A percentile compares a stretch with the other conserved stretches of the same genome.
Evolutionary conservation across 140 eudicot genomes (phyloP).

Genomic region (Bidens hawaiensis): DNA sequence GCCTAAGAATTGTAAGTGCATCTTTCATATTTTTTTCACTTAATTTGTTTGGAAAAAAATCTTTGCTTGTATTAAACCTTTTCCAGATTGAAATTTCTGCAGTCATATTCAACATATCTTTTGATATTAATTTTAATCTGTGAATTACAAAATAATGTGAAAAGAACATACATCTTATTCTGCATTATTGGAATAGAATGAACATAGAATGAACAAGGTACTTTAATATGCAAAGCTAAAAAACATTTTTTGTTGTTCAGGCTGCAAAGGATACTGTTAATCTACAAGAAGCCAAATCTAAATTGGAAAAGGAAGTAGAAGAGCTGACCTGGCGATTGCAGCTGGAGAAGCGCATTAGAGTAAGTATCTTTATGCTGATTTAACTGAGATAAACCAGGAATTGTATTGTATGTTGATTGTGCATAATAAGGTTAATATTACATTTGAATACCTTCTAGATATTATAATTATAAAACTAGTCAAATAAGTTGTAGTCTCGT

Average conservation of each 20-base stretch:
- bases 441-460: no score
- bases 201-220: constrained; percentile 9
- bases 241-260: constrained; percentile 30
- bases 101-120: constrained; percentile 6
- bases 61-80: background rate
- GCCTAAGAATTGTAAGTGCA: constrained; percentile 57
- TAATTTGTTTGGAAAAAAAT: background rate
- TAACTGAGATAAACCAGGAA: no score
- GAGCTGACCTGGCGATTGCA: constrained; percentile 72
- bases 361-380: constrained; percentile 21
- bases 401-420: no score
- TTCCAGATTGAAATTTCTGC: constrained; percentile 4
- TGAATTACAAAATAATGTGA: background rate
- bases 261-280: constrained; percentile 73
- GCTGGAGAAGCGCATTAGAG: constrained; percentile 84
- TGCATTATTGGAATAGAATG: background rate
- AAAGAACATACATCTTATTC: constrained; percentile 9
- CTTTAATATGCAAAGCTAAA: constrained; percentile 5
- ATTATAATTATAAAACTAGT: no score
- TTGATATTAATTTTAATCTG: background rate
- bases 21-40: constrained; percentile 6
- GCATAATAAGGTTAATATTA: no score
- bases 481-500: no score
- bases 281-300: constrained; percentile 73
- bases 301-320: constrained; percentile 86